phyloP scores from a whole-genome alignment of 2,329 filamentous ascomycete species.

The Ophiognomonia clavigignenti-juglandacearum region DNA sequence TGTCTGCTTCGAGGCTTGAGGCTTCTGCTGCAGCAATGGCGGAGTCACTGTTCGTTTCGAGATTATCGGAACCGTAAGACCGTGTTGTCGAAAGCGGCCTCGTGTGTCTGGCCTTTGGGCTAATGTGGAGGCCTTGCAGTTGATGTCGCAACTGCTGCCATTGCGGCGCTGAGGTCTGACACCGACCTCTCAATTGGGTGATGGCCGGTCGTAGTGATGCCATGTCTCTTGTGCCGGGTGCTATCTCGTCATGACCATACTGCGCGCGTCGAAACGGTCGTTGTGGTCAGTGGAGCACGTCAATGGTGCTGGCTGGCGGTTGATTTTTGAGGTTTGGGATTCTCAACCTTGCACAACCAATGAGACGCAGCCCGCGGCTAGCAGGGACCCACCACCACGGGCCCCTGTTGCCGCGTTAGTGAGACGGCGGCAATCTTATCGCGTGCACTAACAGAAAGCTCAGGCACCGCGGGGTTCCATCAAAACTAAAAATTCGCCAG shows the following conservation, averaged over 20 bases:
- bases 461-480: not conserved
- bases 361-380: too few species aligned
- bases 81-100: conserved; percentile 10
- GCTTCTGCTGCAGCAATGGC: not conserved
- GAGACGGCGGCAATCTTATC: not conserved
- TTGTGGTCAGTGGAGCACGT: not conserved
- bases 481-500: conserved; percentile 3
- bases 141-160: conserved; percentile 15
- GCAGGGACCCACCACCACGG: too few species aligned
- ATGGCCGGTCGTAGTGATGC: conserved; percentile 16
- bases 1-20: not conserved
- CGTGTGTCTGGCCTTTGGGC: conserved; percentile 5
- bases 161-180: conserved; percentile 15
- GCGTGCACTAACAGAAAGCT: conserved; percentile 1
- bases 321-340: too few species aligned
- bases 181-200: conserved; percentile 11
- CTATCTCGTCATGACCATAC: conserved; percentile 16
- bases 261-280: conserved; percentile 8
- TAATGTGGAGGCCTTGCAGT: conserved; percentile 13
- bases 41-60: conserved; percentile 2
- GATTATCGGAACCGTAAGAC: not conserved
- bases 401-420: too few species aligned
- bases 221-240: conserved; percentile 9
- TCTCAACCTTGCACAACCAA: too few species aligned
- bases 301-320: not conserved